These are phyloP conservation scores for Solanum microdontum DNA, from an alignment of 257 asterid species.

Conservation along the genomic window DNA sequence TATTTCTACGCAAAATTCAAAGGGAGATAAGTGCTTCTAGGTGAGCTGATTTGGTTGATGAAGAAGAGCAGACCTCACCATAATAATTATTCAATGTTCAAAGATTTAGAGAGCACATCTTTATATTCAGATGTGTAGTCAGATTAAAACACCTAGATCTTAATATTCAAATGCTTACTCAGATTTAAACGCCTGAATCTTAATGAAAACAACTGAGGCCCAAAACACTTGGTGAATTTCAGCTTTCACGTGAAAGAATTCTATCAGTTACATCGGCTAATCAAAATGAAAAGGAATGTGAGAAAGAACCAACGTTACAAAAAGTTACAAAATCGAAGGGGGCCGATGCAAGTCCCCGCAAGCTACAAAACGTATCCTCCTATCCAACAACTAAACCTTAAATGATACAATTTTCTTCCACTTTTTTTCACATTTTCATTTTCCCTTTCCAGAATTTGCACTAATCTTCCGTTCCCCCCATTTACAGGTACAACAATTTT, in stretches of 20 bases:
- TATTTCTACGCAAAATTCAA: too few relatives aligned
- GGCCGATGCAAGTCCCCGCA: slow-evolving; percentile 18
- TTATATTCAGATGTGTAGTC: too few relatives aligned
- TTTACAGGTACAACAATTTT: slow-evolving; percentile 9
- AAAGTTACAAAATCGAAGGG: slow-evolving; percentile 19
- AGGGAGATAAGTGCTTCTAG: too few relatives aligned
- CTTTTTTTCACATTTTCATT: not conserved
- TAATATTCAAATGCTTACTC: not conserved
- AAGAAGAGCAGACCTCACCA: too few relatives aligned
- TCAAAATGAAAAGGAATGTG: not conserved
- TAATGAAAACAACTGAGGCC: not conserved
- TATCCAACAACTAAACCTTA: slow-evolving; percentile 34
- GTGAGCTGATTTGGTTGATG: too few relatives aligned
- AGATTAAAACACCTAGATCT: too few relatives aligned
- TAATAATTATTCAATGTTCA: too few relatives aligned
- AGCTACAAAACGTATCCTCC: slow-evolving; percentile 41
- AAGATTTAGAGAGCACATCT: too few relatives aligned
- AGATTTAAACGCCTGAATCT: not conserved
- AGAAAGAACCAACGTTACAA: slow-evolving; percentile 6
- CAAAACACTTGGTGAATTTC: slow-evolving; percentile 14
- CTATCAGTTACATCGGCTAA: slow-evolving; percentile 33
- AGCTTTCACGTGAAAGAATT: slow-evolving; percentile 35
- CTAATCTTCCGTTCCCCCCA: slow-evolving; percentile 10
- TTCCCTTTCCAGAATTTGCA: slow-evolving; percentile 5
- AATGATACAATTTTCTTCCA: slow-evolving; percentile 25